Conservation (phyloP, 2,329 filamentous ascomycete genomes). For the Monosporascus sp. region DNA sequence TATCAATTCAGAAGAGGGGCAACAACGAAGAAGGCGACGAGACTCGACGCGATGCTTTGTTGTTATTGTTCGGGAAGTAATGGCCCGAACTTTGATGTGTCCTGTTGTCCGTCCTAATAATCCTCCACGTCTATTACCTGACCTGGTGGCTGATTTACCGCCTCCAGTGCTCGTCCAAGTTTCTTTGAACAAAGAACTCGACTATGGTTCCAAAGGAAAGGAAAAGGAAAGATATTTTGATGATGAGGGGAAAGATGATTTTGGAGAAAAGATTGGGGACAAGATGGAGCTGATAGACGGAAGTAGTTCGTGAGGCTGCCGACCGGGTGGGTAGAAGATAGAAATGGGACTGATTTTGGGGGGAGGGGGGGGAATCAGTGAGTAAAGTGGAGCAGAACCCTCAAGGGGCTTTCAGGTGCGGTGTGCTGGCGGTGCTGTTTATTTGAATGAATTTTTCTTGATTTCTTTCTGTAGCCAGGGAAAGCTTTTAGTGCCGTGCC, state of each 20-base stretch:
- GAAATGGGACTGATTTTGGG: constrained; percentile 27
- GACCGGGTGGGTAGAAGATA: constrained; percentile 21
- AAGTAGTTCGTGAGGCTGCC: constrained; percentile 30
- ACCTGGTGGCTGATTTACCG: constrained; percentile 17
- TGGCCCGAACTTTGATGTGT: constrained; percentile 11
- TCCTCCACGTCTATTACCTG: constrained; percentile 27
- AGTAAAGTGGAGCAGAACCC: constrained; percentile 30
- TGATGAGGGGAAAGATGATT: constrained; percentile 27
- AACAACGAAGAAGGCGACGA: background rate
- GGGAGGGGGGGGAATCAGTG: constrained; percentile 27
- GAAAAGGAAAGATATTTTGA: constrained; percentile 12
- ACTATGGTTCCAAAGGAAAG: constrained; percentile 14
- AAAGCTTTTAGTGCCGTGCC: background rate
- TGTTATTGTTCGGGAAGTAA: constrained; percentile 10
- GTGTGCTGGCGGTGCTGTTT: constrained; percentile 26
- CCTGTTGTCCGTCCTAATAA: constrained; percentile 14
- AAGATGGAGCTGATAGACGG: constrained; percentile 26
- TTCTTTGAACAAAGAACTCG: constrained; percentile 18
- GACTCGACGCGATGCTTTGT: constrained; percentile 8
- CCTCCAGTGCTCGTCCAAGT: constrained; percentile 19
- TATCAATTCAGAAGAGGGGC: constrained; percentile 2
- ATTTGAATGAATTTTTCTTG: constrained; percentile 21
- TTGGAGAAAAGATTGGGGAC: constrained; percentile 31
- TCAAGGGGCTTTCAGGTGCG: constrained; percentile 21
- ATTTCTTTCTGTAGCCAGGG: background rate